Evolutionary conservation across 164 flowering plant genomes (phyloP).

Genomic region (Tinospora cordifolia): DNA sequence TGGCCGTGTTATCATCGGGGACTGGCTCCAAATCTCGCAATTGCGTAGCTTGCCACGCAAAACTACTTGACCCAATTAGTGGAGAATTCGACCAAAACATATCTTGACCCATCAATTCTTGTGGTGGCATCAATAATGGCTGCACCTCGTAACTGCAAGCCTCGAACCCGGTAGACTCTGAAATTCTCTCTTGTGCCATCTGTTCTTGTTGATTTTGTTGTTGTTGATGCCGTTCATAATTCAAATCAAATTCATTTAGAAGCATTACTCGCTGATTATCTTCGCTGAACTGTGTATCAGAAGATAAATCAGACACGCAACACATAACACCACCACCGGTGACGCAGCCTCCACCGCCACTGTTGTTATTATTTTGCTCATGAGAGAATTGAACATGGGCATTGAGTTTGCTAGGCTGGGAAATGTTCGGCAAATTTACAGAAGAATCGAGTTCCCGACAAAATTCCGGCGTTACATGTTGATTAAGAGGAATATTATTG

Average conservation of each 20-base stretch:
- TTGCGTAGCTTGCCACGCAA: slow-evolving; percentile 12
- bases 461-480: slow-evolving; percentile 13
- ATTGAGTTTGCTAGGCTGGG: slow-evolving; percentile 4
- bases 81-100: slow-evolving; percentile 20
- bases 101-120: slow-evolving; percentile 17
- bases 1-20: slow-evolving; percentile 3
- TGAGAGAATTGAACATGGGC: slow-evolving; percentile 4
- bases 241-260: slow-evolving; percentile 14
- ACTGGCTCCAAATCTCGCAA: slow-evolving; percentile 11
- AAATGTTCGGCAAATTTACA: slow-evolving; percentile 7
- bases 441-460: slow-evolving; percentile 17
- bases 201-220: too few relatives aligned
- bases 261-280: slow-evolving; percentile 14
- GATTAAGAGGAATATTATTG: not conserved
- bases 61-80: slow-evolving; percentile 1
- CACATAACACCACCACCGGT: slow-evolving; percentile 1
- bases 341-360: not conserved
- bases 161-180: slow-evolving; percentile 3
- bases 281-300: slow-evolving; percentile 9
- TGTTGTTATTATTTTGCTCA: not conserved
- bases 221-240: slow-evolving; percentile 16
- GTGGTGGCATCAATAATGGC: slow-evolving; percentile 30
- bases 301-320: slow-evolving; percentile 5
- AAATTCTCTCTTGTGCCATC: not conserved
- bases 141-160: slow-evolving; percentile 24